These are phyloP conservation scores for Henckelia pumila DNA, from an alignment of 257 asterid species.

Conservation along the genomic window DNA sequence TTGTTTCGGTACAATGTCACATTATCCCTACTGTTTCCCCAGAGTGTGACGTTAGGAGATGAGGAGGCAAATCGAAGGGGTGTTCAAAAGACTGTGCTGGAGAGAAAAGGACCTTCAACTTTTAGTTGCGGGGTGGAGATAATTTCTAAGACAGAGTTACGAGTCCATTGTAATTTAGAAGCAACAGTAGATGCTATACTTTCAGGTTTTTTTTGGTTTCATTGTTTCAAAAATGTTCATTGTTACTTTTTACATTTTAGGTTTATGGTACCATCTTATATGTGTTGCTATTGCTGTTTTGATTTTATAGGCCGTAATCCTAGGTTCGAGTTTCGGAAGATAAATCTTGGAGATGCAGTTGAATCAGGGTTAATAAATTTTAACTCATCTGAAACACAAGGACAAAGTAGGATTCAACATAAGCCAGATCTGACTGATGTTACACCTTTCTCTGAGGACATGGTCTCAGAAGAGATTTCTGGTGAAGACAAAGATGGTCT, in stretches of 20 bases:
- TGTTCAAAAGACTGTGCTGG: conserved; percentile 87
- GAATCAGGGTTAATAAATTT: conserved; percentile 26
- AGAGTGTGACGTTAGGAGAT: conserved; percentile 98
- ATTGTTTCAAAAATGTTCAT: conserved; percentile 17
- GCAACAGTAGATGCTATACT: conserved; percentile 91
- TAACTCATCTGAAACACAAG: conserved; percentile 35
- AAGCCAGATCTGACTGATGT: conserved; percentile 28
- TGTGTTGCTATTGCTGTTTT: conserved; percentile 23
- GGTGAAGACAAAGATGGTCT: conserved; percentile 46
- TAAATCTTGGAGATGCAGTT: conserved; percentile 39
- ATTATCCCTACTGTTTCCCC: conserved; percentile 31
- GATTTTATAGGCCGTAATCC: conserved; percentile 68
- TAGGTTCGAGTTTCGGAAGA: conserved; percentile 68
- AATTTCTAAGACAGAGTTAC: conserved; percentile 74
- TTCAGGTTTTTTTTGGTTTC: conserved; percentile 49
- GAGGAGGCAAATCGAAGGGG: conserved; percentile 98
- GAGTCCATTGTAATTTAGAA: conserved; percentile 74
- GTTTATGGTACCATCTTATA: conserved; percentile 12
- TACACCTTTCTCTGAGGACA: conserved; percentile 21
- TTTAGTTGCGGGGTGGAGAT: conserved; percentile 92
- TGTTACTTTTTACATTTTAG: conserved; percentile 17
- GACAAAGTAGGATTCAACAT: conserved; percentile 37
- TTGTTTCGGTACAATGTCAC: conserved; percentile 19
- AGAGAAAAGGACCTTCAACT: conserved; percentile 96
- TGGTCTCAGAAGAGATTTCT: conserved; percentile 37